Evolutionary conservation across 768 basidiomycete genomes (phyloP).

Genomic region (Pleurotus giganteus): DNA sequence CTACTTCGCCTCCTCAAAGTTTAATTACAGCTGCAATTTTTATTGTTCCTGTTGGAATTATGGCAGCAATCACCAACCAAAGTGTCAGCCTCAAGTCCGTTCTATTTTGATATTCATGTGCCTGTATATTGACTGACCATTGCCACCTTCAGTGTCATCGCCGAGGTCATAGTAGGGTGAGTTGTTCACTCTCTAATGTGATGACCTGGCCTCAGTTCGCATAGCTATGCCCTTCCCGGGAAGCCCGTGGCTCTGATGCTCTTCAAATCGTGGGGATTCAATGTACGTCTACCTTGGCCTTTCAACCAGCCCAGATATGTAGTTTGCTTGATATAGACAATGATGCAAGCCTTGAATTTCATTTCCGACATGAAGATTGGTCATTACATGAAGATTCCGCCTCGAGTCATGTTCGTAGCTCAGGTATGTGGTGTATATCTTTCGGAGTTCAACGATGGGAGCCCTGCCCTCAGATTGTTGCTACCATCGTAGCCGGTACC

Average conservation of each 20-base stretch:
- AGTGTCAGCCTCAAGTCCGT: slow-evolving; percentile 33
- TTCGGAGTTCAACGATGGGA: not conserved
- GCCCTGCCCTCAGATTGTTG: slow-evolving; percentile 35
- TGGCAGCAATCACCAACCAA: slow-evolving; percentile 60
- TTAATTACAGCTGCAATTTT: slow-evolving; percentile 32
- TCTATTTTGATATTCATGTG: not conserved
- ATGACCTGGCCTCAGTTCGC: not conserved
- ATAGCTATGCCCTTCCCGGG: slow-evolving; percentile 38
- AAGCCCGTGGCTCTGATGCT: slow-evolving; percentile 69
- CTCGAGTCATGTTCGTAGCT: slow-evolving; percentile 52
- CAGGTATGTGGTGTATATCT: slow-evolving; percentile 12
- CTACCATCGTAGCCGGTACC: slow-evolving; percentile 60
- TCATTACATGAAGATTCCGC: slow-evolving; percentile 63
- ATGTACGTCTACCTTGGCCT: slow-evolving; percentile 17
- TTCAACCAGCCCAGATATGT: not conserved
- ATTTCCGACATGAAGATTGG: slow-evolving; percentile 63
- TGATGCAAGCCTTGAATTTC: slow-evolving; percentile 57
- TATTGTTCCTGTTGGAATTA: slow-evolving; percentile 50
- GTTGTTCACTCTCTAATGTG: not conserved
- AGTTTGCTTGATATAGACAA: slow-evolving; percentile 28
- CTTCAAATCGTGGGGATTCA: slow-evolving; percentile 64
- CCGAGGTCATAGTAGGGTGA: slow-evolving; percentile 57
- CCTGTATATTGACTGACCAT: not conserved
- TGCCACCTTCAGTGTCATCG: slow-evolving; percentile 40
- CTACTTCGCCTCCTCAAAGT: not conserved